These are phyloP conservation scores for Trametes elegans DNA, from an alignment of 768 basidiomycete genomes.

Conservation along the genomic window DNA sequence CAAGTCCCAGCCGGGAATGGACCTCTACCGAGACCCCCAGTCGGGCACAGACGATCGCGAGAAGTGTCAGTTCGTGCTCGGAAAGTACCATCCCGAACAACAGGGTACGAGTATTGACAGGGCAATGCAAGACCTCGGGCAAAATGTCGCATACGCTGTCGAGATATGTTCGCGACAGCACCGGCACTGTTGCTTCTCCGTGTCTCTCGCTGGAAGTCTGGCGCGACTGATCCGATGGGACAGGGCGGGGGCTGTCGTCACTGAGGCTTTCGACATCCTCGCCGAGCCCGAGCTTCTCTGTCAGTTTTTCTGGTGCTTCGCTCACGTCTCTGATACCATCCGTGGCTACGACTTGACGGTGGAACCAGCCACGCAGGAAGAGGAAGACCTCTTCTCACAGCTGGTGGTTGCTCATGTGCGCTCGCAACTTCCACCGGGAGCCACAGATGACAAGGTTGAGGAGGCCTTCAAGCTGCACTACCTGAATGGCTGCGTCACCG, in stretches of 20 bases:
- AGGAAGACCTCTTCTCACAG: not conserved
- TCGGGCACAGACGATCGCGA: not conserved
- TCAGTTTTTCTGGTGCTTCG: conserved; percentile 2
- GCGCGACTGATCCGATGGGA: conserved; percentile 9
- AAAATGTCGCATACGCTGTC: conserved; percentile 2
- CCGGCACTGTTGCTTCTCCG: not conserved
- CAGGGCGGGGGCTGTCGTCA: conserved; percentile 4
- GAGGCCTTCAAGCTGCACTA: not conserved
- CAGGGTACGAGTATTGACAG: not conserved
- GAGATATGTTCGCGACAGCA: not conserved
- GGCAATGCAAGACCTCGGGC: not conserved
- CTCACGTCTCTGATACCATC: not conserved
- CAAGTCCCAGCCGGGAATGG: not conserved
- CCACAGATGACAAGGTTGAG: not conserved
- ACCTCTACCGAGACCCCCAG: not conserved
- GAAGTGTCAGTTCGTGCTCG: not conserved
- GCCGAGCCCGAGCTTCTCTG: not conserved
- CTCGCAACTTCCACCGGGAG: not conserved
- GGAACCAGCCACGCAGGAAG: not conserved
- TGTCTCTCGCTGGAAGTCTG: not conserved
- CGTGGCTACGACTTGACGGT: conserved; percentile 12
- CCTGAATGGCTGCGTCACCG: not conserved
- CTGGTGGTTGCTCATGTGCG: not conserved
- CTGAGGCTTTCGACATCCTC: not conserved
- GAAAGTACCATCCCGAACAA: not conserved